Percentiles rank a stretch among this genome's conserved stretches.
Conservation (phyloP, 2,329 filamentous ascomycete genomes). For the Ceratocystis smalleyi region DNA sequence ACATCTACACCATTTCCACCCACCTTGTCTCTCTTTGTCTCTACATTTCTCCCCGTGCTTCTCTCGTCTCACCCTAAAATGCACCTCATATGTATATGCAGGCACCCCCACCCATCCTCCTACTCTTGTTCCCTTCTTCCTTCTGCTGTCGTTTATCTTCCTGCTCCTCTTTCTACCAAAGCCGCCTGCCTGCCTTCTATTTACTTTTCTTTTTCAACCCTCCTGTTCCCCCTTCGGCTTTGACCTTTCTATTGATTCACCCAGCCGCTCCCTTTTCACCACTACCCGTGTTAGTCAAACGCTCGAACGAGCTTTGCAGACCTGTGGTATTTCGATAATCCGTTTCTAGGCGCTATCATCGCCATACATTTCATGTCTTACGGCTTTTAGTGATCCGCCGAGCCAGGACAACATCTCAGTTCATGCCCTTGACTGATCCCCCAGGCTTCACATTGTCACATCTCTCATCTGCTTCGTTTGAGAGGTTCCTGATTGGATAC, state of each 20-base stretch:
- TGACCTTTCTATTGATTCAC: neutral
- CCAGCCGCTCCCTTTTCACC: neutral
- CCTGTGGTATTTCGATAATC: neutral
- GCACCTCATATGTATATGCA: neutral
- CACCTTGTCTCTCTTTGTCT: neutral
- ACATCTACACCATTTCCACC: neutral
- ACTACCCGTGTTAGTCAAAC: neutral
- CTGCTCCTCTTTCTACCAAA: neutral
- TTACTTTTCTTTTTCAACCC: neutral
- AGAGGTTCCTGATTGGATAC: neutral
- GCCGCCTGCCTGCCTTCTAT: neutral
- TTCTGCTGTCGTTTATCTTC: neutral
- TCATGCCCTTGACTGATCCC: neutral
- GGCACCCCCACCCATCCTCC: constrained; percentile 5
- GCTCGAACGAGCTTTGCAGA: neutral
- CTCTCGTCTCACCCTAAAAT: constrained; percentile 1
- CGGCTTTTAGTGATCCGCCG: no score
- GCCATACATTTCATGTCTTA: no score
- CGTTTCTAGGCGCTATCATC: no score
- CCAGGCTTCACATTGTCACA: neutral
- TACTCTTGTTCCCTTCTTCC: neutral
- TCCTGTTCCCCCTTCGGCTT: neutral
- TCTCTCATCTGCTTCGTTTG: neutral
- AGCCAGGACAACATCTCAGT: neutral
- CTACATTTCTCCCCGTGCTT: neutral